Conservation (phyloP, 2,329 filamentous ascomycete species). For the Annulohypoxylon truncatum region DNA sequence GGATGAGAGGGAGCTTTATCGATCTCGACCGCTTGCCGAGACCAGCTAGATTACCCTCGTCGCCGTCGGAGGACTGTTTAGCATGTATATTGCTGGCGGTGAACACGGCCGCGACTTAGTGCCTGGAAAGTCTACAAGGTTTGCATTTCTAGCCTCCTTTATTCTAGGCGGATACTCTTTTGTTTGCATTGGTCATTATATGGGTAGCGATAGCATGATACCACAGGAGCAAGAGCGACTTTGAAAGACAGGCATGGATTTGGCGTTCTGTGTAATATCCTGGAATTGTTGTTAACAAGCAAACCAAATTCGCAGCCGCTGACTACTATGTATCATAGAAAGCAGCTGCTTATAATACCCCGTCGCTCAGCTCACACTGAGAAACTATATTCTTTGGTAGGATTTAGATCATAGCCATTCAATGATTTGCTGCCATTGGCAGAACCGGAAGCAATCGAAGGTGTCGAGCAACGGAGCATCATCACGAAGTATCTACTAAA, state of each 20-base stretch:
- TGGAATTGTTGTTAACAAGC: neutral
- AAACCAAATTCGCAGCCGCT: neutral
- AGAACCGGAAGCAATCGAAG: neutral
- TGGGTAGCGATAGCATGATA: constrained; percentile 33
- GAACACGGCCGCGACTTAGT: neutral
- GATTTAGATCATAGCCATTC: neutral
- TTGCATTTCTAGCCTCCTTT: neutral
- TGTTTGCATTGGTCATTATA: constrained; percentile 30
- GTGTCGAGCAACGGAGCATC: neutral
- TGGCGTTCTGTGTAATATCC: constrained; percentile 24
- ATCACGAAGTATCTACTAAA: neutral
- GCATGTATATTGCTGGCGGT: neutral
- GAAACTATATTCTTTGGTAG: neutral
- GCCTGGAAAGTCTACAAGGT: neutral
- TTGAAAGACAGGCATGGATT: constrained; percentile 27
- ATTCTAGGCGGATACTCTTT: neutral
- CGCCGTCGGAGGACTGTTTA: neutral
- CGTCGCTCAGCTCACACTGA: neutral
- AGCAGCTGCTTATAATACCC: neutral
- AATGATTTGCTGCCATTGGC: neutral
- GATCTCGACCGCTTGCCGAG: neutral
- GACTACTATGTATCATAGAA: neutral
- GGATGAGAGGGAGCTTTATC: constrained; percentile 1
- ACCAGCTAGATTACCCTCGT: neutral
- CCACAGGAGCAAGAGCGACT: constrained; percentile 29